These are phyloP conservation scores for Tylopilus subfusipes DNA, from an alignment of 768 basidiomycete genomes.

Conservation along the genomic window DNA sequence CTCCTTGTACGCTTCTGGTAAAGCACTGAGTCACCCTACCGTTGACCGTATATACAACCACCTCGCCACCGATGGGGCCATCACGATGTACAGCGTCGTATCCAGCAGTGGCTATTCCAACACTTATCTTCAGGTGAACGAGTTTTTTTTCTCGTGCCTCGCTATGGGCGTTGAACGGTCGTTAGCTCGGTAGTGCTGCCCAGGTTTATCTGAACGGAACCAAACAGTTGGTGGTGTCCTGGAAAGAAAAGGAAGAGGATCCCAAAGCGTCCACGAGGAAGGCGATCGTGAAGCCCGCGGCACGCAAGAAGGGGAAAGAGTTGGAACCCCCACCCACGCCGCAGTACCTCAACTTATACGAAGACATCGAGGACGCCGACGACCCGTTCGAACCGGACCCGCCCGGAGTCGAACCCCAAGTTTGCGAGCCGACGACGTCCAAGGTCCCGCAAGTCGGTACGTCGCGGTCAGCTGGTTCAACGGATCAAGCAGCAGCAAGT, in stretches of 20 bases:
- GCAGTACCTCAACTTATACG: conserved; percentile 20
- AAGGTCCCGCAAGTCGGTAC: conserved; percentile 6
- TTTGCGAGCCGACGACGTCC: conserved; percentile 6
- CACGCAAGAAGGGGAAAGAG: conserved; percentile 23
- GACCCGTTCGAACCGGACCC: conserved; percentile 17
- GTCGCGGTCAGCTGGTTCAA: conserved; percentile 2
- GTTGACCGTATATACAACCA: conserved; percentile 64
- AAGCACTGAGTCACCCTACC: conserved; percentile 46
- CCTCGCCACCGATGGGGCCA: conserved; percentile 47
- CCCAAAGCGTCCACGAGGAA: conserved; percentile 11
- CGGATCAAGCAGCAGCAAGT: background rate
- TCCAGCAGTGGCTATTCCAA: conserved; percentile 49
- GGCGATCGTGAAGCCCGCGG: background rate
- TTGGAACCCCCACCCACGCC: background rate
- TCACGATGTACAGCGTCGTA: conserved; percentile 45
- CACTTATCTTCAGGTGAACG: conserved; percentile 50
- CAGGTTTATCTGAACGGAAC: conserved; percentile 18
- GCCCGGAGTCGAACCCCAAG: conserved; percentile 5
- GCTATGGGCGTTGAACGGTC: background rate
- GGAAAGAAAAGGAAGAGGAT: conserved; percentile 24
- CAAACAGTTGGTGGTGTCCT: conserved; percentile 22
- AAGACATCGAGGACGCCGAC: conserved; percentile 29
- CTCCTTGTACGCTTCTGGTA: conserved; percentile 52
- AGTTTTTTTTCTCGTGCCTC: background rate
- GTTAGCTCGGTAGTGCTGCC: conserved; percentile 20